Percentiles rank a stretch among this genome's conserved stretches.
Conservation (phyloP, 345 rosid species). For the Aquilaria sinensis region DNA sequence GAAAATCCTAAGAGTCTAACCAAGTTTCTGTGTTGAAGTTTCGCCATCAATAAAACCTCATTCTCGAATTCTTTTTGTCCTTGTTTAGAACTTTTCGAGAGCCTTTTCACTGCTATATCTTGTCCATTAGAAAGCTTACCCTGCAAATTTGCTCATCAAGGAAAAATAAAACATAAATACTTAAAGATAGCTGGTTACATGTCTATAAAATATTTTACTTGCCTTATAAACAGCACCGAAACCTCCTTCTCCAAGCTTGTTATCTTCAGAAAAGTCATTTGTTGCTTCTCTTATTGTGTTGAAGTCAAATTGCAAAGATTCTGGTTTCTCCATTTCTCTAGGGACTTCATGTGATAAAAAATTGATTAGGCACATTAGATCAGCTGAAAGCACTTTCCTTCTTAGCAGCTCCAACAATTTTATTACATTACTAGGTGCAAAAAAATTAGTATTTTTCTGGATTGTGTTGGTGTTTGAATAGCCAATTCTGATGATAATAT, state of each 20-base stretch:
- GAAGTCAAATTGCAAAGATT: slow-evolving; percentile 7
- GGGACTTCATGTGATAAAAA: no score
- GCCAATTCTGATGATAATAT: no score
- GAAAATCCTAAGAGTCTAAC: slow-evolving; percentile 53
- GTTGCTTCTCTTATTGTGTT: slow-evolving; percentile 20
- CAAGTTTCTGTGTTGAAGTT: slow-evolving; percentile 54
- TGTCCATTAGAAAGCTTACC: slow-evolving; percentile 35
- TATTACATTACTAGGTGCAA: no score
- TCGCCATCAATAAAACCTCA: slow-evolving; percentile 42
- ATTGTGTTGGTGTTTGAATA: no score
- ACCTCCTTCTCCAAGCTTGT: slow-evolving; percentile 37
- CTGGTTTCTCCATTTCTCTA: not conserved
- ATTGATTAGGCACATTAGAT: no score
- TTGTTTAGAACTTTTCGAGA: slow-evolving; percentile 38
- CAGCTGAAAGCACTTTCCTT: no score
- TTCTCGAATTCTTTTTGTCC: slow-evolving; percentile 48
- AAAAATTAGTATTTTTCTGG: no score
- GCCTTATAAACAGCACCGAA: slow-evolving; percentile 42
- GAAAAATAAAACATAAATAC: not conserved
- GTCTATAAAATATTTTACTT: not conserved
- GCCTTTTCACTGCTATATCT: slow-evolving; percentile 42
- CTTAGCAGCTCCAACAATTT: no score
- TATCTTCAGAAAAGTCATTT: slow-evolving; percentile 22
- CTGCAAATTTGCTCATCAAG: slow-evolving; percentile 15
- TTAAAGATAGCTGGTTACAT: no score